Evolutionary conservation across 192 early-diverging fungal species (phyloP).

Genomic region (Coemansia sp.): DNA sequence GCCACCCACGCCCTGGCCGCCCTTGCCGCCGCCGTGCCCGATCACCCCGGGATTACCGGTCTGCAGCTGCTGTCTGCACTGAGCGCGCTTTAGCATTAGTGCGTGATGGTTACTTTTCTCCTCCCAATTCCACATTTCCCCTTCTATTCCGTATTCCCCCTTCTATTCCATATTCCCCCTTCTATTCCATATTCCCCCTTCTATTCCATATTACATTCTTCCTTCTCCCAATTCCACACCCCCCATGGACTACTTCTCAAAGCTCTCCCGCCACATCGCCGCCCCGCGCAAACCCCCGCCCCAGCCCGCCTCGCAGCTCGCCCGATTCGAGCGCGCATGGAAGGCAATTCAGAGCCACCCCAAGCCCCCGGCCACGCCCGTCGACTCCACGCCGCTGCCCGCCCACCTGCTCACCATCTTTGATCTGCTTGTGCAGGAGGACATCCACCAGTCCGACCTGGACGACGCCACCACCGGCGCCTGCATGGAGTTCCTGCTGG

Average conservation of each 20-base stretch:
- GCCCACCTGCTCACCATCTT: conserved; percentile 73
- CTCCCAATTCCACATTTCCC: not conserved
- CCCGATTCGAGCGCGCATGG: conserved; percentile 71
- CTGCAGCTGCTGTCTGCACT: conserved; percentile 17
- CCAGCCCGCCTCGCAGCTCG: conserved; percentile 58
- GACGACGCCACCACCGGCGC: conserved; percentile 74
- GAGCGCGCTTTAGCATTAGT: not conserved
- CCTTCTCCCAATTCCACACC: conserved; percentile 1
- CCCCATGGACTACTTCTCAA: conserved; percentile 64
- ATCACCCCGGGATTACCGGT: conserved; percentile 7
- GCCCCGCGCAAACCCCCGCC: conserved; percentile 59
- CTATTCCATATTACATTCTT: not conserved
- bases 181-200: not conserved
- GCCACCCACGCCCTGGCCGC: conserved; percentile 35
- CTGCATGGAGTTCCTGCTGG: conserved; percentile 87
- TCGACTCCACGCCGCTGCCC: conserved; percentile 76
- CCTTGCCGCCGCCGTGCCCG: not conserved
- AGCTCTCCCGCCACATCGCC: conserved; percentile 59
- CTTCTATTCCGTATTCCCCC: not conserved
- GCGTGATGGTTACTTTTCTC: not conserved
- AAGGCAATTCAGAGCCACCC: conserved; percentile 50
- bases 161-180: not conserved
- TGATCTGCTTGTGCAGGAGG: conserved; percentile 85
- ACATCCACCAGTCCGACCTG: conserved; percentile 56
- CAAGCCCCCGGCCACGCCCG: conserved; percentile 41